phyloP scores from a whole-genome alignment of 1,284 basidiomycete species.

The Stygiomarasmius scandens region DNA sequence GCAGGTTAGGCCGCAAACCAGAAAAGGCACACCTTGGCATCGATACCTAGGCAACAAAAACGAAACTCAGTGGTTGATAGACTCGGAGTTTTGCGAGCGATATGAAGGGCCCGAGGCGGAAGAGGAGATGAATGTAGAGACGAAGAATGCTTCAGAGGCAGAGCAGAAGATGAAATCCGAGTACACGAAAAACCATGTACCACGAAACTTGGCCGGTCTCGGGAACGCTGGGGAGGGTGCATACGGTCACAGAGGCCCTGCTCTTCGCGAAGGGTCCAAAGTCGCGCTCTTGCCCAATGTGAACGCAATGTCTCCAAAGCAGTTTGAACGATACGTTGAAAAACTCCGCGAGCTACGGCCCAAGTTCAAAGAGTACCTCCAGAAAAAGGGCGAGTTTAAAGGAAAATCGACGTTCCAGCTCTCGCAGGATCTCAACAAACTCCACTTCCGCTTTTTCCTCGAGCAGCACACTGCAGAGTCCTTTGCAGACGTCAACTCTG shows the following conservation, averaged over 20 bases:
- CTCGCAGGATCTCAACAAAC: slow-evolving; percentile 27
- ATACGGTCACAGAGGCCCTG: slow-evolving; percentile 26
- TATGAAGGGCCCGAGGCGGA: slow-evolving; percentile 31
- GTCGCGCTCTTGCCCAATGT: slow-evolving; percentile 42
- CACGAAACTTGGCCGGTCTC: slow-evolving; percentile 21
- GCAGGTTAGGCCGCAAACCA: slow-evolving; percentile 42
- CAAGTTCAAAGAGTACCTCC: slow-evolving; percentile 52
- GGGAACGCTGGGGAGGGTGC: slow-evolving; percentile 28
- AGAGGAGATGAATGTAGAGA: slow-evolving; percentile 13
- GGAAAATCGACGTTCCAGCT: slow-evolving; percentile 27
- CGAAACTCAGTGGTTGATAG: slow-evolving; percentile 40
- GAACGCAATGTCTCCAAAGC: slow-evolving; percentile 44
- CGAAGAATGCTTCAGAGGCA: slow-evolving; percentile 12
- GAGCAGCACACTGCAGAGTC: slow-evolving; percentile 35
- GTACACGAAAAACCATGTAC: neutral
- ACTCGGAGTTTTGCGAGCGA: slow-evolving; percentile 48
- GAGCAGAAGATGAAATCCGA: slow-evolving; percentile 1
- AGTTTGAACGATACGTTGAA: slow-evolving; percentile 62
- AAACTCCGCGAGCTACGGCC: slow-evolving; percentile 58
- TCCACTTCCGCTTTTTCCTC: slow-evolving; percentile 36
- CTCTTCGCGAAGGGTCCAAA: slow-evolving; percentile 20
- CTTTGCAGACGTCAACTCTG: slow-evolving; percentile 25
- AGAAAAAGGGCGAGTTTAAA: slow-evolving; percentile 25
- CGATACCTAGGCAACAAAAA: slow-evolving; percentile 34
- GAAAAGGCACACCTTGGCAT: slow-evolving; percentile 34